A percentile compares a stretch with the other conserved stretches of the same genome.
phyloP scores from a whole-genome alignment of 352 stramenopile species.

The Globisporangium abappressorium region DNA sequence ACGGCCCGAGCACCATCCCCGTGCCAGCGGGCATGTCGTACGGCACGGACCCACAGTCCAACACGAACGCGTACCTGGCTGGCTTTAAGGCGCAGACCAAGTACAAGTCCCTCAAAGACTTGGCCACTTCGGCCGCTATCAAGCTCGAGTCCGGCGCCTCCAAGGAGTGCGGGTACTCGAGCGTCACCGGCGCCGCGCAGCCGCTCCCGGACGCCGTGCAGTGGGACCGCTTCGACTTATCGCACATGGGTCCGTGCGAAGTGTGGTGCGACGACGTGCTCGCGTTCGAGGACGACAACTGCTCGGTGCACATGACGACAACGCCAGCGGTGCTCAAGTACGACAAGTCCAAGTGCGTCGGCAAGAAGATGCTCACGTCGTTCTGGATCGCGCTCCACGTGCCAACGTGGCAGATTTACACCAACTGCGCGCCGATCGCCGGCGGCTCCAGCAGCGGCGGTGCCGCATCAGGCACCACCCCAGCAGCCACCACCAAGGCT shows the following conservation, averaged over 20 bases:
- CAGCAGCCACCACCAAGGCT: constrained; percentile 6
- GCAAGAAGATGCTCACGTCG: constrained; percentile 29
- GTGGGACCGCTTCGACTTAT: constrained; percentile 36
- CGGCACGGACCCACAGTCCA: constrained; percentile 21
- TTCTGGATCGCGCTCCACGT: constrained; percentile 46
- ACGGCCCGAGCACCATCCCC: constrained; percentile 31
- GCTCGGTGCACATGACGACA: constrained; percentile 30
- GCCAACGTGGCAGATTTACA: constrained; percentile 45
- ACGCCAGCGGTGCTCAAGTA: constrained; percentile 33
- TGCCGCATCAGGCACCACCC: constrained; percentile 1
- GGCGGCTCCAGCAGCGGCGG: constrained; percentile 14
- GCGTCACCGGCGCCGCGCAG: constrained; percentile 26
- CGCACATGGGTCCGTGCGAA: constrained; percentile 45
- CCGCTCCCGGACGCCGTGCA: constrained; percentile 34
- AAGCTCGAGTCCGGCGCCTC: constrained; percentile 28
- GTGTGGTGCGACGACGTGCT: constrained; percentile 47
- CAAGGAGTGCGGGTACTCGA: constrained; percentile 41
- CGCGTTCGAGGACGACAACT: constrained; percentile 42
- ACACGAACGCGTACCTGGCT: constrained; percentile 24
- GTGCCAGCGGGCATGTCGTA: constrained; percentile 44
- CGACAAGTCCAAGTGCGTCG: constrained; percentile 36
- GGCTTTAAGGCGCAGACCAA: constrained; percentile 24
- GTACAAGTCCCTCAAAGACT: constrained; percentile 50
- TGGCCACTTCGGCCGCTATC: constrained; percentile 35
- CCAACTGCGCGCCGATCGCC: constrained; percentile 38